Evolutionary conservation across 1,284 basidiomycete species (phyloP).

Genomic region (Melampsora americana): DNA sequence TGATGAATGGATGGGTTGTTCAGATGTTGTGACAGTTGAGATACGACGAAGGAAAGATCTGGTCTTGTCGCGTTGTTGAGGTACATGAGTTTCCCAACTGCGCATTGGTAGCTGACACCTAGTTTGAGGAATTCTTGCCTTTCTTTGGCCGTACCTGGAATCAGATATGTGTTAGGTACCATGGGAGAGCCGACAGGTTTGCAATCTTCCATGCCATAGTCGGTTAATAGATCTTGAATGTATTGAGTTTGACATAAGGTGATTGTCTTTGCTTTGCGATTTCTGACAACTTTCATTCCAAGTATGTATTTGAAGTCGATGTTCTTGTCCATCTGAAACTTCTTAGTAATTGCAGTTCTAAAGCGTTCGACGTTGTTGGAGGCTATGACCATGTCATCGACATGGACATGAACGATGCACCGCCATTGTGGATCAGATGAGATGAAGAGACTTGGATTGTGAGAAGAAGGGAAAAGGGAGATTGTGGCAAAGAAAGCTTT

Average conservation of each 20-base stretch:
- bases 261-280: background rate
- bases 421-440: too few species aligned
- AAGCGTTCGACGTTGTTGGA: background rate
- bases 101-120: too few species aligned
- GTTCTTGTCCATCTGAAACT: conserved; percentile 21
- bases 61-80: background rate
- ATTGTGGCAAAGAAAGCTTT: too few species aligned
- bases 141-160: background rate
- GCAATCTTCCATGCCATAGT: background rate
- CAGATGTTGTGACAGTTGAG: conserved; percentile 1
- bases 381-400: background rate
- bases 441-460: too few species aligned
- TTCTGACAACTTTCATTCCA: background rate
- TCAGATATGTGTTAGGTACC: background rate
- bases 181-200: background rate
- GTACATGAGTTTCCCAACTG: background rate
- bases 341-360: background rate
- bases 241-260: background rate
- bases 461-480: too few species aligned
- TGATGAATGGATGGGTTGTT: background rate
- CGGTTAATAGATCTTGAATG: background rate
- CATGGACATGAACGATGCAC: too few species aligned
- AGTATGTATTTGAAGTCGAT: background rate
- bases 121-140: background rate
- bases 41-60: background rate